Conservation (phyloP, 139 green algal species). For the Nannochloris sp. region DNA sequence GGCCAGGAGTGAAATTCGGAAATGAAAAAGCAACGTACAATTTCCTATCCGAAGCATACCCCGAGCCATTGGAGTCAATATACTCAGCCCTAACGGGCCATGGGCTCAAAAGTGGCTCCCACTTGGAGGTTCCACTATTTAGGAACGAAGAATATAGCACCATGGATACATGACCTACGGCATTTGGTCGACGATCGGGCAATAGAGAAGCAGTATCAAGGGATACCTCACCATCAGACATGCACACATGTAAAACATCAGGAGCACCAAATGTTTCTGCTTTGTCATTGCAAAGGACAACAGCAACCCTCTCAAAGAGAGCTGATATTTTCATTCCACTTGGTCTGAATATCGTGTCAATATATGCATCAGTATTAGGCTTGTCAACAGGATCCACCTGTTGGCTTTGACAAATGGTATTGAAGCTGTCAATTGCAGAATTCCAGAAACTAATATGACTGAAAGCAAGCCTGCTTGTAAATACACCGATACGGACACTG, state of each 20-base stretch:
- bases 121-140: conserved; percentile 63
- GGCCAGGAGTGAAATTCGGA: background rate
- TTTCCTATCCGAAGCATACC: conserved; percentile 44
- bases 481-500: conserved; percentile 29
- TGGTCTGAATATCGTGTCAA: conserved; percentile 25
- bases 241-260: conserved; percentile 57
- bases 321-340: conserved; percentile 24
- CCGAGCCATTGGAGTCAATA: conserved; percentile 35
- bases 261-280: conserved; percentile 69
- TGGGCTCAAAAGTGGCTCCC: conserved; percentile 60
- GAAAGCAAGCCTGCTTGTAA: conserved; percentile 49
- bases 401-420: background rate
- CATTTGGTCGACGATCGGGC: conserved; percentile 31
- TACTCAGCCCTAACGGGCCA: conserved; percentile 49
- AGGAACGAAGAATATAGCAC: conserved; percentile 48
- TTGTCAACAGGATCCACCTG: background rate
- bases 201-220: conserved; percentile 26
- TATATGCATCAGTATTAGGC: background rate
- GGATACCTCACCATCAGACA: conserved; percentile 10
- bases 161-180: conserved; percentile 28
- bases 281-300: conserved; percentile 80
- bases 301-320: conserved; percentile 16
- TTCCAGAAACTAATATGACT: conserved; percentile 58
- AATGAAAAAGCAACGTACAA: conserved; percentile 6
- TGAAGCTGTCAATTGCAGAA: conserved; percentile 16